A percentile compares a stretch with the other conserved stretches of the same genome.
These are phyloP conservation scores for Kodamaea fukazawae DNA, from an alignment of 805 yeast genomes.

Conservation along the genomic window DNA sequence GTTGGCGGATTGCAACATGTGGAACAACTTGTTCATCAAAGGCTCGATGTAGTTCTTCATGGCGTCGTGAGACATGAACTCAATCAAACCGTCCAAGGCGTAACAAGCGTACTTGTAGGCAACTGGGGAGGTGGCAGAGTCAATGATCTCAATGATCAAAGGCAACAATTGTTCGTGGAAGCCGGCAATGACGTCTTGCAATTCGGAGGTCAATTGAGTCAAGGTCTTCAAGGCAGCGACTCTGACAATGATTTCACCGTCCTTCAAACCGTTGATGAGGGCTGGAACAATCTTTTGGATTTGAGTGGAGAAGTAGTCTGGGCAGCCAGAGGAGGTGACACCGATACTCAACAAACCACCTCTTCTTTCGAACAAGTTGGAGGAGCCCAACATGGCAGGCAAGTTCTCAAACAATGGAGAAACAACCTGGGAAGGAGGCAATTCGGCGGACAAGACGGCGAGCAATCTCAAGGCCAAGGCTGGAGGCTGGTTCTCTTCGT, in stretches of 20 bases:
- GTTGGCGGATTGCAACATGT: constrained; percentile 73
- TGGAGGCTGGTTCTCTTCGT: constrained; percentile 82
- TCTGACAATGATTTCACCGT: constrained; percentile 68
- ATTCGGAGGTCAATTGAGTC: constrained; percentile 72
- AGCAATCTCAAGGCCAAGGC: constrained; percentile 77
- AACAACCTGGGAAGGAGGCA: constrained; percentile 92
- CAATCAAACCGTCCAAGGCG: constrained; percentile 89
- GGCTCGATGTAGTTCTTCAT: constrained; percentile 80
- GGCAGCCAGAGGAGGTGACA: constrained; percentile 87
- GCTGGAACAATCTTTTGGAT: constrained; percentile 70
- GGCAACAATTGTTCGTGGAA: constrained; percentile 83
- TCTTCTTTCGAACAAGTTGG: constrained; percentile 77
- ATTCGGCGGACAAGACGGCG: constrained; percentile 71
- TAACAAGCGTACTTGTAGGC: constrained; percentile 88
- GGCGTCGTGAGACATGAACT: constrained; percentile 85
- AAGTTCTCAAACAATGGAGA: constrained; percentile 70
- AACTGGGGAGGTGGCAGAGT: constrained; percentile 75
- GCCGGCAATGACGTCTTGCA: constrained; percentile 81
- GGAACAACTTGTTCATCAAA: constrained; percentile 83
- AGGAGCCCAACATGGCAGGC: constrained; percentile 49
- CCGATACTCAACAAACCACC: constrained; percentile 83
- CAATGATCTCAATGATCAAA: constrained; percentile 80
- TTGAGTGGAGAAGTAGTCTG: constrained; percentile 82
- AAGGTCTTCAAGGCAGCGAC: constrained; percentile 84
- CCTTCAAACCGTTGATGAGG: constrained; percentile 74